Evolutionary conservation across 228 moss, liverwort and hornwort genomes (phyloP), one percentile per base, ranked within the genome.

Genomic region (Sphagnum fallax): DNA sequence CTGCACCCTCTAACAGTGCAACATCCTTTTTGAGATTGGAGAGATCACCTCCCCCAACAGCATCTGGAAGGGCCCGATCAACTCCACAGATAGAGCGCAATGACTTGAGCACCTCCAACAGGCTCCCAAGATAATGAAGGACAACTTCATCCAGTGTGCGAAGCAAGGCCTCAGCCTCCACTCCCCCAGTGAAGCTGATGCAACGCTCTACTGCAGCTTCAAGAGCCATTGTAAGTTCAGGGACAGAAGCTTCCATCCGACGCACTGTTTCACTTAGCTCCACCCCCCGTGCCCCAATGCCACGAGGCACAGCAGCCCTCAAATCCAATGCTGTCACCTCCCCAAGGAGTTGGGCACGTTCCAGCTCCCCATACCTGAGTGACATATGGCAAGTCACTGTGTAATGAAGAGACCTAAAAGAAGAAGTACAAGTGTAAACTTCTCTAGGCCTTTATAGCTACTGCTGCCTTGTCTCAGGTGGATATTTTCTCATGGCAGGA

Each of bases 191-290:
- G 64, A 94, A 98, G 69, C 80, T 88, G 66, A 90, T 81, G 73
- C 98, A 94, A 58, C 98, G 83, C 14, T 89, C 98, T 7, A 92
- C 94, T 65, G 94, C 94, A 79, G 91, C 90, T 82, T 98, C 98
- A 12, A 98, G 84, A 12, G 81, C 77, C 50, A 85, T 67, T 16
- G 89, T 84, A 69, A 98, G 67, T 70, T 90, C 83, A 52, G 94
- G 93, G 58, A 98, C 78, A 16, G 98, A 94, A 55, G 87, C 86
- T 77, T 98, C 89, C 79, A 98, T 87, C 70, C 98, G 87, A 65
- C 98, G 88, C 61, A 98, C 98, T 67, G 98, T 94, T 77, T 98
- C 98, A 81, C 94, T 98, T 66, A 98, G 79, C 76, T 98, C 98
- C 59, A 98, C 94, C 68, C 98, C 94, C 53, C 87, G 89, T 84